Evolutionary conservation across 345 rosid genomes (phyloP), one percentile per base, ranked within the genome.

Genomic region (Acer negundo): DNA sequence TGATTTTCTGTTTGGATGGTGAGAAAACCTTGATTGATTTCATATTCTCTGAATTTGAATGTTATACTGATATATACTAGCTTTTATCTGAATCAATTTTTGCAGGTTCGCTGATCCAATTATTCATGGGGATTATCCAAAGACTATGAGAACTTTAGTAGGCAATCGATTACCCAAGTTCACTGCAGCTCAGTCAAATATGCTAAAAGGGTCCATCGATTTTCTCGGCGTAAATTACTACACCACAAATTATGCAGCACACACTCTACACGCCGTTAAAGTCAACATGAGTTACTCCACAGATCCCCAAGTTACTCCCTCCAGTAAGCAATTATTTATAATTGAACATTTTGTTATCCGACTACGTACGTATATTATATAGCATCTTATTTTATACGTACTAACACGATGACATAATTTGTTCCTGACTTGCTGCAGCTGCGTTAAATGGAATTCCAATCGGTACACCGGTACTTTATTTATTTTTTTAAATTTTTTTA

Each of bases 101-200:
- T 9, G 20, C 19, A 83, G 88, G 88, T 85, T 82, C 38, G 77
- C 86, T 82, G 79, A 89, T 62, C 94, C 92, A n/a, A 26, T 90
- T 35, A 81, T 83, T 0, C 67, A 79, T 1, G 94, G 94, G 13
- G 79, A 89, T 22, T 90, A 90, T 42, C 92, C 94, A 0, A n/a
- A 59, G 10, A 75, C 70, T 2, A 81, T 90, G 87, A 75, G 59
- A 6, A 72, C 80, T 71, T 26, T 82, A 6, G 92, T 86, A 3
- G 87, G 87, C 44, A 74, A 78, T 15, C 79, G 94, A 40, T 62
- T 90, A 44, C 94, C 94, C 9, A 81, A 44, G 26, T 90, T 90
- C 80, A 78, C 89, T 0, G 17, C 66, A 40, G 65, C 82, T 65
- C 84, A 90, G 81, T 87, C 92, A 4, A 59, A 83, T 69, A 80